These are phyloP conservation scores for Emiliania huxleyi DNA, from an alignment of 78 protist genomes.

Conservation along the genomic window DNA sequence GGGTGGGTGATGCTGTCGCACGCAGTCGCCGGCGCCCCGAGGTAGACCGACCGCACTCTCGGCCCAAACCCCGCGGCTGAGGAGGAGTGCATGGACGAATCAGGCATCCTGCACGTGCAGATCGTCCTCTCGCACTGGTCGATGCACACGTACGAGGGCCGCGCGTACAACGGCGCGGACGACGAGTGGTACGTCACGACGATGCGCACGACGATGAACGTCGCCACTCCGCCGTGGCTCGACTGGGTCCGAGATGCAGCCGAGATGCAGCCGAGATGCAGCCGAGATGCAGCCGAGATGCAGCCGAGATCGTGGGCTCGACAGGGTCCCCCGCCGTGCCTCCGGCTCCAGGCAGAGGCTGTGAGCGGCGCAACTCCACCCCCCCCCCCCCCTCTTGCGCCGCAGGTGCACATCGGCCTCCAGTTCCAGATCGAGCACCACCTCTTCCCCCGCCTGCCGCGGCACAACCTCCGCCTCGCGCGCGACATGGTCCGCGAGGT, in stretches of 20 bases:
- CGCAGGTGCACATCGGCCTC: conserved; percentile 59
- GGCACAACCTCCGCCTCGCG: conserved; percentile 51
- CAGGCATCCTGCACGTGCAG: conserved; percentile 54
- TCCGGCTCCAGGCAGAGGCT: not conserved
- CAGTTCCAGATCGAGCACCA: conserved; percentile 65
- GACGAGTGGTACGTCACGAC: not conserved
- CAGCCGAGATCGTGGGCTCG: too few species aligned
- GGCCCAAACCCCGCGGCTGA: too few species aligned
- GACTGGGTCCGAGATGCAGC: conserved; percentile 56
- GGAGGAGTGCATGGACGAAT: too few species aligned
- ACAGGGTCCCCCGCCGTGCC: too few species aligned
- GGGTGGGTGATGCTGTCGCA: not conserved
- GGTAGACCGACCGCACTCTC: too few species aligned
- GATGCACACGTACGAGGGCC: conserved; percentile 39
- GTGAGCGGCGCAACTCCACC: not conserved
- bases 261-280: too few species aligned
- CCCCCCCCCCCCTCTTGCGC: too few species aligned
- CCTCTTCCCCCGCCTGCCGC: conserved; percentile 60
- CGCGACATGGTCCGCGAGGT: conserved; percentile 21
- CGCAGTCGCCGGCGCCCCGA: conserved; percentile 47
- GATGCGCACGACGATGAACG: conserved; percentile 44
- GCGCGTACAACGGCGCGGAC: not conserved
- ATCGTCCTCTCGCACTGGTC: conserved; percentile 53
- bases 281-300: too few species aligned
- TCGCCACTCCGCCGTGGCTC: conserved; percentile 19